Evolutionary conservation across 768 basidiomycete species (phyloP).

Genomic region (Lentinula edodes): DNA sequence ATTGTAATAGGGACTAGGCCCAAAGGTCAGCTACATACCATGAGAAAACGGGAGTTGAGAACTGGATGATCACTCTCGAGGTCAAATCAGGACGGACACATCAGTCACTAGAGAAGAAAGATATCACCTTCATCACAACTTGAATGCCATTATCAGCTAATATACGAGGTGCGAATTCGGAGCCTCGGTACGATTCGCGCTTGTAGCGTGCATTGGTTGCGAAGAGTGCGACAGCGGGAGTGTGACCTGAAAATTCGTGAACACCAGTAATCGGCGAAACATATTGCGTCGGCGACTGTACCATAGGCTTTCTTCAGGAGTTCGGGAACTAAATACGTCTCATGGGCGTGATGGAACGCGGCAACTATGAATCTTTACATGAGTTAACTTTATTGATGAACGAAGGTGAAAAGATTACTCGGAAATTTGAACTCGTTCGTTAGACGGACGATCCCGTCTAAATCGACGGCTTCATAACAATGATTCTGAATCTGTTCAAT

Average conservation of each 20-base stretch:
- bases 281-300: constrained; percentile 14
- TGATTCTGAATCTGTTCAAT: constrained; percentile 45
- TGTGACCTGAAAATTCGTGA: constrained; percentile 31
- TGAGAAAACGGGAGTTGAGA: constrained; percentile 61
- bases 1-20: not conserved
- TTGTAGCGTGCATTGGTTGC: constrained; percentile 50
- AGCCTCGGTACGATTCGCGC: constrained; percentile 74
- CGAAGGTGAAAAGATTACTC: not conserved
- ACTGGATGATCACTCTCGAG: constrained; percentile 56
- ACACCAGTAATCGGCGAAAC: not conserved
- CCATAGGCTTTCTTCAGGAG: constrained; percentile 68
- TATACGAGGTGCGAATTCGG: constrained; percentile 71
- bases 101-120: constrained; percentile 18
- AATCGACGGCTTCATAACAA: constrained; percentile 59
- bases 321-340: constrained; percentile 66
- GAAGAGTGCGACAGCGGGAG: constrained; percentile 77
- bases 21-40: constrained; percentile 16
- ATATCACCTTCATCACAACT: constrained; percentile 68
- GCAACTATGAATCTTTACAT: constrained; percentile 30
- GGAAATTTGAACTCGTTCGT: constrained; percentile 34
- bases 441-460: constrained; percentile 52
- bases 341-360: constrained; percentile 54
- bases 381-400: not conserved
- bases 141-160: constrained; percentile 63
- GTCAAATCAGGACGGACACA: not conserved